A percentile compares a stretch with the other conserved stretches of the same genome.
Conservation (phyloP, 179 eudicot species). For the Silene coronaria region DNA sequence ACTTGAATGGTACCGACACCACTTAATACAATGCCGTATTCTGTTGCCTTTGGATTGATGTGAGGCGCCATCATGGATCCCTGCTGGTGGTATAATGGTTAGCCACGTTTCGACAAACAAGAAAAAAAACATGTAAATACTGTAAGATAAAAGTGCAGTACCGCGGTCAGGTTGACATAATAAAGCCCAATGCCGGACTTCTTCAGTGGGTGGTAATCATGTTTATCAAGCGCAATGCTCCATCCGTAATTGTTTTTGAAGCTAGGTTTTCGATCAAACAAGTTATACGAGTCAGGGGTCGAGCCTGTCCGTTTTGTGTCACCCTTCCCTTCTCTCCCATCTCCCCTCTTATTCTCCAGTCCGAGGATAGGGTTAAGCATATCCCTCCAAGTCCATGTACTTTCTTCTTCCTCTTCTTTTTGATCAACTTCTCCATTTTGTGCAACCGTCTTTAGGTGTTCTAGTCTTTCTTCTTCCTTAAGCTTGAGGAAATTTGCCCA, state of each 20-base stretch:
- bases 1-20: constrained; percentile 67
- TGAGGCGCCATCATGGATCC: constrained; percentile 98
- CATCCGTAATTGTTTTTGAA: constrained; percentile 69
- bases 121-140: background rate
- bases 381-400: constrained; percentile 44
- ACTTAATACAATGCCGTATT: constrained; percentile 61
- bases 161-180: constrained; percentile 79
- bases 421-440: constrained; percentile 9
- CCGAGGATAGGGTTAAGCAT: constrained; percentile 41
- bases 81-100: constrained; percentile 23
- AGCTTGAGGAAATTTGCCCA: constrained; percentile 47
- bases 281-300: constrained; percentile 52
- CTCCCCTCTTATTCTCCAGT: constrained; percentile 20
- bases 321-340: constrained; percentile 4
- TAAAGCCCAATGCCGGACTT: constrained; percentile 55
- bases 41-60: constrained; percentile 71
- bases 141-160: constrained; percentile 17
- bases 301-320: constrained; percentile 34
- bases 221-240: constrained; percentile 58
- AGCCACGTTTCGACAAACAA: background rate
- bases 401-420: constrained; percentile 22
- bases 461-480: constrained; percentile 34
- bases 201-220: constrained; percentile 49
- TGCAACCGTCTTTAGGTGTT: constrained; percentile 36
- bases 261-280: constrained; percentile 49